These are phyloP conservation scores for Cordyceps cateniannulata DNA, from an alignment of 2,329 filamentous ascomycete genomes.

Conservation along the genomic window DNA sequence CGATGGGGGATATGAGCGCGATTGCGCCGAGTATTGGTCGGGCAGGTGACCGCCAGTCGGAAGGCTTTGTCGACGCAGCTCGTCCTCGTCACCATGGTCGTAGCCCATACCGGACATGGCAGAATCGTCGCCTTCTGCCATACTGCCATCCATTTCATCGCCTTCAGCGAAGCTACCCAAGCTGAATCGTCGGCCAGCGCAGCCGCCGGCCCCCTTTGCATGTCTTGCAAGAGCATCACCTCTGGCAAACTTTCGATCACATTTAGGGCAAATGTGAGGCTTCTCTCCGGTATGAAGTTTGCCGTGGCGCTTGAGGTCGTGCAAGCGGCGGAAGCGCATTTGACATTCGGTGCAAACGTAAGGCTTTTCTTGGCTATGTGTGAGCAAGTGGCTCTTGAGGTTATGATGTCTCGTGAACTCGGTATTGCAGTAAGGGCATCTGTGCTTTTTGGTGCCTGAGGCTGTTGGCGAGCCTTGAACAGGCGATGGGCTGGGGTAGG, in stretches of 20 bases:
- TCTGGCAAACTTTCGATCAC: conserved; percentile 87
- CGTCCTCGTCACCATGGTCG: conserved; percentile 52
- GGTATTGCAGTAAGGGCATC: conserved; percentile 92
- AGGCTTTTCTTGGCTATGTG: conserved; percentile 96
- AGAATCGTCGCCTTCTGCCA: conserved; percentile 46
- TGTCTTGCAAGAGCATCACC: conserved; percentile 92
- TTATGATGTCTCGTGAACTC: conserved; percentile 98
- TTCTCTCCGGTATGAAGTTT: conserved; percentile 96
- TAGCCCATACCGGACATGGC: conserved; percentile 52
- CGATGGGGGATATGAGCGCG: conserved; percentile 74
- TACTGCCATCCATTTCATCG: conserved; percentile 58
- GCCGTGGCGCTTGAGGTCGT: conserved; percentile 91
- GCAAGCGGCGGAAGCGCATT: conserved; percentile 83
- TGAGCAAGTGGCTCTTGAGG: conserved; percentile 92
- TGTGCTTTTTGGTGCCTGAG: conserved; percentile 71
- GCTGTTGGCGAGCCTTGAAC: conserved; percentile 52
- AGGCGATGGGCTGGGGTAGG: conserved; percentile 45
- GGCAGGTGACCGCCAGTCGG: conserved; percentile 49
- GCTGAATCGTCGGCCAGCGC: conserved; percentile 83
- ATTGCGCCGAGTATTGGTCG: conserved; percentile 52
- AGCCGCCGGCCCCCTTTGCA: conserved; percentile 91
- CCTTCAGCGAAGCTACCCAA: conserved; percentile 76
- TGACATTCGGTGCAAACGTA: conserved; percentile 92
- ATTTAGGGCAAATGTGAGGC: conserved; percentile 90
- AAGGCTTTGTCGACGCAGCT: conserved; percentile 61